Conservation (phyloP, 1,284 basidiomycete species). For the Omphalotus olearius region DNA sequence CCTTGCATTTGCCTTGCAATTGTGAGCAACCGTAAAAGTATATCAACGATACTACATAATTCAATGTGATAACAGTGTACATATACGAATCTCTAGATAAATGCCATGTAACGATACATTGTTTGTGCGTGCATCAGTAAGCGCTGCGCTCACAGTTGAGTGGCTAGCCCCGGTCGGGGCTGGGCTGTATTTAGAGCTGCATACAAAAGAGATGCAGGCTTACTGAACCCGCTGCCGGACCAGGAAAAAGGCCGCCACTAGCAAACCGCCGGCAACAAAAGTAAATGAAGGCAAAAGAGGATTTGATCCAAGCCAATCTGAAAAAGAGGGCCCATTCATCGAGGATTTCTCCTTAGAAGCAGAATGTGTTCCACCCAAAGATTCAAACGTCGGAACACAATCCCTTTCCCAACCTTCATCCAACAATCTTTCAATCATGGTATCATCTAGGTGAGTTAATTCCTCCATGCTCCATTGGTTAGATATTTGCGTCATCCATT, state of each 20-base stretch:
- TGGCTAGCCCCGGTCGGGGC: too few species aligned
- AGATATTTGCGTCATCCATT: constrained; percentile 92
- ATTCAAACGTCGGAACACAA: constrained; percentile 42
- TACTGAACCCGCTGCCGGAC: background rate
- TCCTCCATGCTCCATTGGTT: constrained; percentile 82
- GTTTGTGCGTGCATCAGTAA: too few species aligned
- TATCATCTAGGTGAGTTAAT: constrained; percentile 62
- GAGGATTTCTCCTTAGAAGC: too few species aligned
- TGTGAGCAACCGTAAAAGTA: background rate
- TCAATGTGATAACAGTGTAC: too few species aligned
- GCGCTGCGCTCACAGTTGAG: too few species aligned
- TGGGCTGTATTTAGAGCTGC: too few species aligned
- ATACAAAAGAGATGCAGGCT: too few species aligned
- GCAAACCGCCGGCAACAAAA: constrained; percentile 5
- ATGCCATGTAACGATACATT: too few species aligned
- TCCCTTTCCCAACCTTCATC: constrained; percentile 70
- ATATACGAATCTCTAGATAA: too few species aligned
- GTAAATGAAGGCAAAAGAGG: background rate
- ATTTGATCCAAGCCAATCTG: background rate
- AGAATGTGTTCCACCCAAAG: constrained; percentile 32
- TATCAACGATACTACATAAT: background rate
- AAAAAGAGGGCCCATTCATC: too few species aligned
- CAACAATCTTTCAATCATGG: constrained; percentile 53
- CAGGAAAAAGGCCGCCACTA: constrained; percentile 4
- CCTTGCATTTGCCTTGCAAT: background rate